Evolutionary conservation across 306 rosid species (phyloP).

Genomic region (Prunus mongolica): DNA sequence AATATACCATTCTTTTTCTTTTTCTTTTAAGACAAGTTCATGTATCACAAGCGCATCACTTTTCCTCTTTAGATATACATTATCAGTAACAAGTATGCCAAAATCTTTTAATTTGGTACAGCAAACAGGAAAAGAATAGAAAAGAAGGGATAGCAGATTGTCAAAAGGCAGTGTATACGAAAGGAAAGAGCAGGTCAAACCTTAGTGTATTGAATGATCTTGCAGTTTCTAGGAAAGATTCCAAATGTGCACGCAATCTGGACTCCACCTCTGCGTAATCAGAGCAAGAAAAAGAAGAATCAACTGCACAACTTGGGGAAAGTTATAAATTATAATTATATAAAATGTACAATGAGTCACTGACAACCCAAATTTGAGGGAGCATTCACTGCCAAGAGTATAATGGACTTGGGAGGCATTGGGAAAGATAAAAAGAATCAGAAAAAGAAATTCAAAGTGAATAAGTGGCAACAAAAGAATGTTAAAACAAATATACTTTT

Average conservation of each 20-base stretch:
- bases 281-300: slow-evolving; percentile 16
- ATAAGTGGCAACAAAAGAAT: background rate
- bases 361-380: slow-evolving; percentile 1
- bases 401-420: background rate
- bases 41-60: background rate
- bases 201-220: slow-evolving; percentile 87
- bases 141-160: background rate
- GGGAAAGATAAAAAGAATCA: background rate
- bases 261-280: slow-evolving; percentile 59
- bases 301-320: background rate
- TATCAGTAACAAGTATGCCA: background rate
- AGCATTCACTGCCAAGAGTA: background rate
- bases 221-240: slow-evolving; percentile 93
- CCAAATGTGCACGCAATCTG: slow-evolving; percentile 76
- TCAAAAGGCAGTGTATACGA: background rate
- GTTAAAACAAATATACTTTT: background rate
- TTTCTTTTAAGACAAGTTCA: background rate
- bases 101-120: background rate
- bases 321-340: background rate
- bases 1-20: background rate
- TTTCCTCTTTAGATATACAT: background rate
- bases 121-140: background rate
- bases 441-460: background rate
- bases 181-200: slow-evolving; percentile 29
- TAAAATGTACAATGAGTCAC: background rate